Conservation (phyloP, 2,329 filamentous ascomycete genomes). For the Neocucurbitaria cava region DNA sequence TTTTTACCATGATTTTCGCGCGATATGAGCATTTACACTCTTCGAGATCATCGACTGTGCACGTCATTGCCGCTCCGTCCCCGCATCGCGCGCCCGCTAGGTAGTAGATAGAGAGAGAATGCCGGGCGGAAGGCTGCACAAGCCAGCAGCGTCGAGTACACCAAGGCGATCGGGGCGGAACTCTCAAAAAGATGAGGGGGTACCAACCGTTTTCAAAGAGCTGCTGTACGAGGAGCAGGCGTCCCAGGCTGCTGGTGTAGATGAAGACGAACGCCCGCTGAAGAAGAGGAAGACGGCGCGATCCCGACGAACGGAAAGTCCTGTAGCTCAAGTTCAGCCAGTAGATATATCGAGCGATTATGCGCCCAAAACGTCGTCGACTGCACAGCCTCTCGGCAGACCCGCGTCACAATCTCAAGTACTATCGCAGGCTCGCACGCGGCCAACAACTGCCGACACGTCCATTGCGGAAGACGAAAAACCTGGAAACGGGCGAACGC, state of each 20-base stretch:
- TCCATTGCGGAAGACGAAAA: constrained; percentile 9
- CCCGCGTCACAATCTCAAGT: constrained; percentile 7
- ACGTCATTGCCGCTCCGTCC: background rate
- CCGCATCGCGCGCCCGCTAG: constrained; percentile 2
- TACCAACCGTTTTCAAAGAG: constrained; percentile 55
- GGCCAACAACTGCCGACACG: background rate
- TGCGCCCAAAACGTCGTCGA: constrained; percentile 1
- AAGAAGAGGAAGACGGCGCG: constrained; percentile 46
- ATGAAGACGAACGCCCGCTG: constrained; percentile 44
- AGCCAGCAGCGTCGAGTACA: constrained; percentile 18
- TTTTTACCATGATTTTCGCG: background rate
- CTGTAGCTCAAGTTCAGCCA: constrained; percentile 1
- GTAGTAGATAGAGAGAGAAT: constrained; percentile 22
- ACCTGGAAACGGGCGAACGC: constrained; percentile 36
- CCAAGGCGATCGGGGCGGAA: constrained; percentile 32
- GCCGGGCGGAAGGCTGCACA: constrained; percentile 36
- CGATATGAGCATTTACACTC: background rate
- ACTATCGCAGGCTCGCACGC: constrained; percentile 7
- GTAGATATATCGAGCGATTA: background rate
- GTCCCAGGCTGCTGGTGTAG: constrained; percentile 34
- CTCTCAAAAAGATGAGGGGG: constrained; percentile 27
- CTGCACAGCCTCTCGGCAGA: constrained; percentile 14
- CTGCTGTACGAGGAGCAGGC: constrained; percentile 53
- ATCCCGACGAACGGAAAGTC: constrained; percentile 8
- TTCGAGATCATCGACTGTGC: background rate